Percentiles rank a stretch among this genome's conserved stretches.
Evolutionary conservation across 139 green algal genomes (phyloP).

Genomic region (Asterochloris sp.): DNA sequence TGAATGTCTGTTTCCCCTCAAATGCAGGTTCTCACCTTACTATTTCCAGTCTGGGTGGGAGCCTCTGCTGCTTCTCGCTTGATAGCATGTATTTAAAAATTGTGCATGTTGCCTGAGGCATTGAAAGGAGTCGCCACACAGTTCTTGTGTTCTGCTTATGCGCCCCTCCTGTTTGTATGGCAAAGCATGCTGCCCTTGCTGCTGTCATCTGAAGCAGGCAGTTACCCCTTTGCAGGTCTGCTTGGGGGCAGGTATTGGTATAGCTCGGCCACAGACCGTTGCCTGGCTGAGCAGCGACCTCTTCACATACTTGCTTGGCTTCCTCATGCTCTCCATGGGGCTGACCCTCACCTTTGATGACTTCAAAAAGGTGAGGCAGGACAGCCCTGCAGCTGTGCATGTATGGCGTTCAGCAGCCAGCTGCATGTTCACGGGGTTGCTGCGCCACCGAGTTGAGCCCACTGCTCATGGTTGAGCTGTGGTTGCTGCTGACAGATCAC

Average conservation of each 20-base stretch:
- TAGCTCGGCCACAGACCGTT: slow-evolving; percentile 40
- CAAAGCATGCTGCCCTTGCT: too few species aligned
- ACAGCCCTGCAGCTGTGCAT: not conserved
- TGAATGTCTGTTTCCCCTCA: too few species aligned
- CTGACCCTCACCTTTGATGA: slow-evolving; percentile 80
- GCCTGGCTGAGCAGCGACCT: slow-evolving; percentile 62
- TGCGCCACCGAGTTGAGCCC: not conserved
- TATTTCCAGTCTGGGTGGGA: too few species aligned
- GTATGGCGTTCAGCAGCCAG: not conserved
- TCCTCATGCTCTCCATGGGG: slow-evolving; percentile 87
- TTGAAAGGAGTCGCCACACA: too few species aligned
- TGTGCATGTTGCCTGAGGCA: too few species aligned
- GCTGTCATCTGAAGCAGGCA: too few species aligned
- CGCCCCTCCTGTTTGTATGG: too few species aligned
- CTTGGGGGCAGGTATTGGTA: slow-evolving; percentile 44
- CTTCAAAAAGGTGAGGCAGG: slow-evolving; percentile 54
- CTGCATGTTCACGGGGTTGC: not conserved
- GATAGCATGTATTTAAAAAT: too few species aligned
- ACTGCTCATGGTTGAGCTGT: not conserved
- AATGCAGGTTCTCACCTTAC: too few species aligned
- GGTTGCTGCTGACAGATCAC: not conserved
- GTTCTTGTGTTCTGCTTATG: too few species aligned
- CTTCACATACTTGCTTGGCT: slow-evolving; percentile 66
- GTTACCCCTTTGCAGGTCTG: slow-evolving; percentile 21
- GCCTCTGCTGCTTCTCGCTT: too few species aligned